Base-by-base conservation (phyloP, 1,139 yeast species). In the Tardiomyces blankii region DNA sequence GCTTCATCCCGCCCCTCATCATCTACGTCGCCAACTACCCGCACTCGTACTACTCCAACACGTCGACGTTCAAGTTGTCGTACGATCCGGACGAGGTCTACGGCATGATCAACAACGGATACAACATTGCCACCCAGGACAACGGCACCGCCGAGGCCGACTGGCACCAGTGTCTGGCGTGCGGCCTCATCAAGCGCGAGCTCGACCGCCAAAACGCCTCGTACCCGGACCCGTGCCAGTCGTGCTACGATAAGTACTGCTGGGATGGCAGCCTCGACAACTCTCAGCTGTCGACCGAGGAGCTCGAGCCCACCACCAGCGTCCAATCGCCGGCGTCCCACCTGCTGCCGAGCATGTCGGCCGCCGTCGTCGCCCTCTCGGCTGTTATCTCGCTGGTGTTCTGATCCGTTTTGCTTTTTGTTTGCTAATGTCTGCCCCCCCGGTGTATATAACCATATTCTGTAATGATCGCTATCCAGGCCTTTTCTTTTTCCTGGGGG, bases 91-190 rank as follows among this genome's bases (percentile, higher is more conserved):
- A 72, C 1, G 89, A 84, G 57, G 77, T 80, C 54, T 67, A 73
- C 44, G 71, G 72, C 1, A 73, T 87, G 70, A 79, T 89, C 55
- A 68, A 72, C 54, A 89, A 88, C 59, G 96, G 96, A 12, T 86
- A 82, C 61, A 93, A 85, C 61, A 76, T 77, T 21, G 78, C 83
- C 16, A 75, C 94, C 1, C 77, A 87, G 60, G 73, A 73, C 54
- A 87, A 86, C 62, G 67, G 78, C 41, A 83, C 96, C 8, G 65
- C 80, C 42, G 95, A 86, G 58, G 63, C 68, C 3, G 80, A 82
- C 46, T 89, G 89, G 82, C 72, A 77, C 42, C 74, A 82, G 12
- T 89, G 97, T 70, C 77, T 88, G 45, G 87, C 89, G 1, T 89
- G 97, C 70, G 96, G 96, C 8, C 77, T 88, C 45, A 72, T 88